Conservation (phyloP, 129 eudicot genomes). For the Tagetes patula region DNA sequence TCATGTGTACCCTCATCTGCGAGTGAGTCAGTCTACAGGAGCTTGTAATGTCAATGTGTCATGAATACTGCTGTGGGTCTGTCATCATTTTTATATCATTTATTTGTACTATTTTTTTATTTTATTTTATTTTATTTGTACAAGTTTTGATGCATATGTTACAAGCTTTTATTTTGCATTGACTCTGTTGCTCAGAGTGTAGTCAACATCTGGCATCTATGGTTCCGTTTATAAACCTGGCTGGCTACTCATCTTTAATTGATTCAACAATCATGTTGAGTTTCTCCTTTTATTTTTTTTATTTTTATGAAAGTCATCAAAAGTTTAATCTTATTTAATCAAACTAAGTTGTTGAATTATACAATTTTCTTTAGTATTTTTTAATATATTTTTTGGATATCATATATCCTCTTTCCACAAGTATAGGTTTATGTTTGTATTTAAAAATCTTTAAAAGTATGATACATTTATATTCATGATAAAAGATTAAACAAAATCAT, state of each 20-base stretch:
- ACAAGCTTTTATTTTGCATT: conserved; percentile 35
- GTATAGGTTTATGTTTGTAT: no score
- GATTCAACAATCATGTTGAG: conserved; percentile 43
- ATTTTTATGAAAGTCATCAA: conserved; percentile 3
- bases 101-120: conserved; percentile 9
- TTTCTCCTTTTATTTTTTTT: not conserved
- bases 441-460: no score
- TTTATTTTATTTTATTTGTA: conserved; percentile 6
- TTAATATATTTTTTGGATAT: no score
- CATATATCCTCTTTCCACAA: no score
- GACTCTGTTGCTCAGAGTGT: conserved; percentile 39
- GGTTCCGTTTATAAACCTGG: conserved; percentile 25
- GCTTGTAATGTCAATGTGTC: conserved; percentile 28
- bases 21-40: conserved; percentile 21
- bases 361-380: no score
- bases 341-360: no score
- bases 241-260: conserved; percentile 30
- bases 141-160: conserved; percentile 16
- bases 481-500: no score
- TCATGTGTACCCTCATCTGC: conserved; percentile 14
- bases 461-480: no score
- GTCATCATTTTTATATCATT: conserved; percentile 30
- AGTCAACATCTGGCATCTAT: conserved; percentile 44
- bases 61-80: conserved; percentile 21
- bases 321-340: not conserved